Evolutionary conservation across 2,329 filamentous ascomycete genomes (phyloP), one percentile per base, ranked within the genome.

Genomic region (Chaetothyriales sp.): DNA sequence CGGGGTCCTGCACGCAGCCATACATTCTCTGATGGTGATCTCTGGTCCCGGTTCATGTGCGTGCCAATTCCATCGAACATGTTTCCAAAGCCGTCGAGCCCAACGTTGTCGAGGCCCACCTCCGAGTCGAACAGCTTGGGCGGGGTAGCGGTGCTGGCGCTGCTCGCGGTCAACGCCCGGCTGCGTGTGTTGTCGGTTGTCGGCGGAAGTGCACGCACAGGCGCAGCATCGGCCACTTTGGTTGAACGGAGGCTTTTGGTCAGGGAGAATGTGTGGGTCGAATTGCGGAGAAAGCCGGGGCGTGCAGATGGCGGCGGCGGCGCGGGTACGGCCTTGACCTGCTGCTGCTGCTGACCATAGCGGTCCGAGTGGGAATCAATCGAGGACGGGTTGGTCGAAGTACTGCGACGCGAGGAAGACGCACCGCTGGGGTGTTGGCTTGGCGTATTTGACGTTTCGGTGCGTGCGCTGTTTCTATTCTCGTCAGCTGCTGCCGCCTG

Each of bases 301-400:
- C 54, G 64, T 59, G 46, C 65, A 62, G 49, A 49, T 12, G 49
- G 42, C 1, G 70, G 60, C 10, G 68, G 67, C 20, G 69, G 68
- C 43, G 67, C 60, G 43, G 71, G 64, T 43, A 70, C 64, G 54
- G 68, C 68, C 49, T 70, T 66, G 19, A 65, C 60, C 52, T 63
- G 66, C 63, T 63, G 63, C 63, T 63, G 63, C 58, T 62, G 61
- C 51, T 61, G 66, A 49, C 59, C 61, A 63, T 66, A 63, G 18
- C 69, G 64, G 54, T 70, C 66, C 44, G 66, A 59, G 9, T 63
- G 64, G 6, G 66, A 60, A 55, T 77, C 75, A 10, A 74, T 66
- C n/a, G 73, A 77, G 18, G 73, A 77, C 39, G 75, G 75, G 42
- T 75, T 65, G 6, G 74, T 77, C 6, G 75, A 73, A 26, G 73